Conservation (phyloP, 192 early-diverging fungal species). For the Mortierella alpina region DNA sequence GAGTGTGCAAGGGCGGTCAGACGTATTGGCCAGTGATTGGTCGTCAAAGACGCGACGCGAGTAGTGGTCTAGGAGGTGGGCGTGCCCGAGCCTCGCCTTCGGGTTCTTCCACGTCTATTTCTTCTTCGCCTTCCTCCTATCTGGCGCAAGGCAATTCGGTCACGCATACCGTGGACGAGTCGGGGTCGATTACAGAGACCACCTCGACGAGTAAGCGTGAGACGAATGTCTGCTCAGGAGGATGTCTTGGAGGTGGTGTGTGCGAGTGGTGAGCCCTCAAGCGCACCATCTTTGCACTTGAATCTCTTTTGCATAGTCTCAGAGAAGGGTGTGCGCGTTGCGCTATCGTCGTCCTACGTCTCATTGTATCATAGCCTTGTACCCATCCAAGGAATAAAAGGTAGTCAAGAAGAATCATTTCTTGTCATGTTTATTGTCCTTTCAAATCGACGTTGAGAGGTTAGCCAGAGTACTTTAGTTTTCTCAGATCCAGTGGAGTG, state of each 20-base stretch:
- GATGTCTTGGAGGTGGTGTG: constrained; percentile 35
- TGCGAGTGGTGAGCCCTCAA: constrained; percentile 36
- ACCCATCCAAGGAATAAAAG: no score
- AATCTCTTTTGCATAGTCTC: neutral
- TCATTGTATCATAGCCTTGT: constrained; percentile 1
- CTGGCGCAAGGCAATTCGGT: neutral
- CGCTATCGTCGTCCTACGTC: neutral
- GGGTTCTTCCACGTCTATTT: neutral
- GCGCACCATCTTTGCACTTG: neutral
- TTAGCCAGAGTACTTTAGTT: no score
- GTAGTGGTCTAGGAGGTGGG: no score
- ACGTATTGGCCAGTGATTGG: constrained; percentile 45
- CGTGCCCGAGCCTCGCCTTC: neutral
- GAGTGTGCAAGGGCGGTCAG: constrained; percentile 46
- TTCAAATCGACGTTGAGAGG: no score
- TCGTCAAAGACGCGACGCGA: neutral
- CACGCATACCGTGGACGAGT: neutral
- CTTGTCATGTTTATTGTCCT: no score
- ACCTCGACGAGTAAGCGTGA: neutral
- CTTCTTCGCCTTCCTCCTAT: neutral
- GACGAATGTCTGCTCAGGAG: constrained; percentile 32
- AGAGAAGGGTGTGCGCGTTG: neutral
- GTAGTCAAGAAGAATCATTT: no score
- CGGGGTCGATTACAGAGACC: constrained; percentile 14
- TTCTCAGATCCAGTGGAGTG: no score